Percentiles rank a stretch among this genome's conserved stretches.
Conservation (phyloP, 768 basidiomycete genomes). For the Suillus discolor region DNA sequence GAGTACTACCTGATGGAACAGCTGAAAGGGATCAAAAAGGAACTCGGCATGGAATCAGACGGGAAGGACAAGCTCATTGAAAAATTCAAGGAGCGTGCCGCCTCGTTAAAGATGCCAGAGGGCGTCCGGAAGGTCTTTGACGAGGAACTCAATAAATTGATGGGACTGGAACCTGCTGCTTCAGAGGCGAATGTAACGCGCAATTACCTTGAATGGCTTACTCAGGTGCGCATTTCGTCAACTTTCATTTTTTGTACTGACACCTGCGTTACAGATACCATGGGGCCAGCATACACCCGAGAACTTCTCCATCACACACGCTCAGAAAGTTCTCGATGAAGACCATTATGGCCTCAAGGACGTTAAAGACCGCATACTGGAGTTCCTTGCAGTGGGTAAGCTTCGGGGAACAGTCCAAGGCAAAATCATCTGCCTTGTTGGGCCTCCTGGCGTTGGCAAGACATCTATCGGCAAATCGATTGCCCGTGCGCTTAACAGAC, state of each 20-base stretch:
- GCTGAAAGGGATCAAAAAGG: slow-evolving; percentile 94
- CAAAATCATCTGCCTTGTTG: slow-evolving; percentile 96
- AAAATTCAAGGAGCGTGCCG: slow-evolving; percentile 87
- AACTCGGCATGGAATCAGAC: slow-evolving; percentile 92
- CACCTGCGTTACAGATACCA: slow-evolving; percentile 61
- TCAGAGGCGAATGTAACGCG: slow-evolving; percentile 93
- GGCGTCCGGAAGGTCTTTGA: slow-evolving; percentile 92
- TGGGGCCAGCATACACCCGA: slow-evolving; percentile 96
- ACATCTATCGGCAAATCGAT: slow-evolving; percentile 96
- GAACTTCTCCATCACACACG: slow-evolving; percentile 86
- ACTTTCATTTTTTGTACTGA: slow-evolving; percentile 7
- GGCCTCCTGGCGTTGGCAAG: slow-evolving; percentile 98
- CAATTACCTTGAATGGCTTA: slow-evolving; percentile 94
- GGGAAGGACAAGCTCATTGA: slow-evolving; percentile 95
- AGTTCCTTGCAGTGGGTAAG: slow-evolving; percentile 95
- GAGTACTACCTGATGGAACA: slow-evolving; percentile 98
- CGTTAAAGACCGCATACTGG: slow-evolving; percentile 91
- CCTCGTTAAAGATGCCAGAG: slow-evolving; percentile 84
- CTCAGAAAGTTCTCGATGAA: slow-evolving; percentile 83
- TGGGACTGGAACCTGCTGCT: slow-evolving; percentile 86
- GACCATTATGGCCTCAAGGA: slow-evolving; percentile 94
- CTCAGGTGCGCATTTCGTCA: slow-evolving; percentile 51
- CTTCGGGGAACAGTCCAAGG: slow-evolving; percentile 93
- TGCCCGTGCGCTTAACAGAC: slow-evolving; percentile 83
- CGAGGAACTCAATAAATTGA: slow-evolving; percentile 90